Evolutionary conservation across 148 eudicot species (phyloP).

Genomic region (Chenopodium album): DNA sequence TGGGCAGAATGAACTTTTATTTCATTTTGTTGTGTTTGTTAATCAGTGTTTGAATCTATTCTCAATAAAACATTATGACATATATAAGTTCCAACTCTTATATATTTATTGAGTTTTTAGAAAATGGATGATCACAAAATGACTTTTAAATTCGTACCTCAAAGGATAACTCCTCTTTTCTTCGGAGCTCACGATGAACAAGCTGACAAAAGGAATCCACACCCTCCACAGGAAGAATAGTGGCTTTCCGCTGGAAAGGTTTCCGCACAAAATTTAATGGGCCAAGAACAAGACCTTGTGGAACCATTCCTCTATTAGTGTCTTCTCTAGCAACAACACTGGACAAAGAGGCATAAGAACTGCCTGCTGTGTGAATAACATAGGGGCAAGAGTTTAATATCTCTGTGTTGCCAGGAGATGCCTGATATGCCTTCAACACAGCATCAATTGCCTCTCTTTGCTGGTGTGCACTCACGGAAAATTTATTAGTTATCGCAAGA

Average conservation of each 20-base stretch:
- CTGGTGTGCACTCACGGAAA: conserved; percentile 91
- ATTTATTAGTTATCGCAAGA: conserved; percentile 89
- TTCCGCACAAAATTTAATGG: conserved; percentile 66
- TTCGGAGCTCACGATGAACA: conserved; percentile 65
- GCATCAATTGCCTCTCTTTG: conserved; percentile 71
- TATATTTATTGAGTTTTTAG: background rate
- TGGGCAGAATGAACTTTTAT: background rate
- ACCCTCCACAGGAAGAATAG: conserved; percentile 86
- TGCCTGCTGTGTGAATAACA: conserved; percentile 67
- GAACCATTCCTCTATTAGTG: conserved; percentile 42
- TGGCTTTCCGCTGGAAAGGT: conserved; percentile 83
- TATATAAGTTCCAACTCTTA: background rate
- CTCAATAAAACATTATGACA: background rate
- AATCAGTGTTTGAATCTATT: background rate
- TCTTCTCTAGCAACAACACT: conserved; percentile 38
- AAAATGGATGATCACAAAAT: no score
- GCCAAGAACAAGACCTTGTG: conserved; percentile 48
- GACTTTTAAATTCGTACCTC: conserved; percentile 45
- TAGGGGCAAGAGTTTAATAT: conserved; percentile 85
- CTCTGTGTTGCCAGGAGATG: conserved; percentile 70
- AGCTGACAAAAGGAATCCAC: conserved; percentile 68
- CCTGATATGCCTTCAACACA: conserved; percentile 80
- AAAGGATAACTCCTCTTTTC: conserved; percentile 71
- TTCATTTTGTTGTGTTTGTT: background rate
- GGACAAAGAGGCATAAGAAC: conserved; percentile 46